A percentile compares a stretch with the other conserved stretches of the same genome.
These are phyloP conservation scores for Daldinia vernicosa DNA, from an alignment of 495 filamentous ascomycete species.

Conservation along the genomic window DNA sequence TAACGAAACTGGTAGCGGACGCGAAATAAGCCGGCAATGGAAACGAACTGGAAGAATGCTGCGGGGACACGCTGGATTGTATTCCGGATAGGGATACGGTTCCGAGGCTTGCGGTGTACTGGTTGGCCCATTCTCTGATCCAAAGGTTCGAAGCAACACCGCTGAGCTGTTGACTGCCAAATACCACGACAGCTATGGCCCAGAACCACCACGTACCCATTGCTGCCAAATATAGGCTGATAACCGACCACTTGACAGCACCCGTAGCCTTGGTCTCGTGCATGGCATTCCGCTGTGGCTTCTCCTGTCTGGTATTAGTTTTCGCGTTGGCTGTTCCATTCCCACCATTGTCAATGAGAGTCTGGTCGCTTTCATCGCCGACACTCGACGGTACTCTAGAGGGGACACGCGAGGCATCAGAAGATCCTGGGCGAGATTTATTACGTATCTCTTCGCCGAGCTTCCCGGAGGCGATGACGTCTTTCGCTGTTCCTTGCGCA, in stretches of 20 bases:
- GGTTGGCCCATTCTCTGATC: conserved; percentile 87
- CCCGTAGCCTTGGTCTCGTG: conserved; percentile 82
- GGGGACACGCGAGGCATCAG: conserved; percentile 69
- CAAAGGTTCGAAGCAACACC: conserved; percentile 89
- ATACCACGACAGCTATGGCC: conserved; percentile 75
- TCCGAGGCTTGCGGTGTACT: conserved; percentile 55
- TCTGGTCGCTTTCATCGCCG: conserved; percentile 61
- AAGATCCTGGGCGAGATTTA: conserved; percentile 75
- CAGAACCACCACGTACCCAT: conserved; percentile 98
- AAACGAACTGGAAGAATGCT: conserved; percentile 37
- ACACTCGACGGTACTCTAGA: conserved; percentile 78
- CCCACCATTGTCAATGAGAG: conserved; percentile 56
- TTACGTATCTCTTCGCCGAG: conserved; percentile 80
- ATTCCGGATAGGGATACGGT: conserved; percentile 36
- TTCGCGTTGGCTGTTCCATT: conserved; percentile 42
- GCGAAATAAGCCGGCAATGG: conserved; percentile 49
- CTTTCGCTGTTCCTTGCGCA: conserved; percentile 76
- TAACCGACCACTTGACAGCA: conserved; percentile 84
- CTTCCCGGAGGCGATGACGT: conserved; percentile 82
- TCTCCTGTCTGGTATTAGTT: conserved; percentile 54
- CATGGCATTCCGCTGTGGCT: conserved; percentile 61
- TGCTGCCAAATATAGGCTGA: conserved; percentile 81
- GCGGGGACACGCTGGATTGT: conserved; percentile 50
- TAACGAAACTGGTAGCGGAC: conserved; percentile 47
- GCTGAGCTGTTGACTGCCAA: conserved; percentile 81